Evolutionary conservation across 495 filamentous ascomycete genomes (phyloP), one percentile per base, ranked within the genome.

Genomic region (Penicillium silybi): DNA sequence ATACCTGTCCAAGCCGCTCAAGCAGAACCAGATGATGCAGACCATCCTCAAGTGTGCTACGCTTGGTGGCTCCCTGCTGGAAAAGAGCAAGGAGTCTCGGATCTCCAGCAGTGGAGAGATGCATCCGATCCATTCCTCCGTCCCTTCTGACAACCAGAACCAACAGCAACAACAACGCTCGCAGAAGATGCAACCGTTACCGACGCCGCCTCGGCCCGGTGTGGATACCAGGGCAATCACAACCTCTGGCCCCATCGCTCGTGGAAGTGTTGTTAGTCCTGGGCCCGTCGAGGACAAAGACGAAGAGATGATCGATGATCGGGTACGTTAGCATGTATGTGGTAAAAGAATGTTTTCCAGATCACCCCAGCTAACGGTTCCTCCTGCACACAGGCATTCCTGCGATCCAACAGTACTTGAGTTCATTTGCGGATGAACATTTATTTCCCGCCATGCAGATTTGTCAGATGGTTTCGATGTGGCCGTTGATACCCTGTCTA

Each of bases 1-100:
- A 66, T 99, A 99, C 64, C 77, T 99, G 52, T 96, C 92, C 37
- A 99, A 99, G 69, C 95, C 95, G 34, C 79, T 99, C 50, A 95
- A 97, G 69, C 92, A 96, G 66, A 97, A 96, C 67, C 90, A 95
- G 65, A 85, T 99, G 72, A 97, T 97, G 69, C 95, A 99, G 68
- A 97, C 93, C 6, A 99, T 99, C 49, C 77, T 99, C 57, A 96
- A 97, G 68, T 92, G 89, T 62, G 89, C 88, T 11, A 97, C 92
- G 3, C 83, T 97, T 23, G 92, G 93, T 54, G 91, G 91, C 11
- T 88, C 88, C 39, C 79, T 97, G 27, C 73, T 96, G 50, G 90
- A 96, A 50, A 80, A 81, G 63, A 81, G 79, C 56, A 80, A 82
- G 59, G 81, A 84, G 50, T 71, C 77, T 10, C 73, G 80, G 41